Conservation (phyloP, 345 rosid species). For the Gossypium stocksii region DNA sequence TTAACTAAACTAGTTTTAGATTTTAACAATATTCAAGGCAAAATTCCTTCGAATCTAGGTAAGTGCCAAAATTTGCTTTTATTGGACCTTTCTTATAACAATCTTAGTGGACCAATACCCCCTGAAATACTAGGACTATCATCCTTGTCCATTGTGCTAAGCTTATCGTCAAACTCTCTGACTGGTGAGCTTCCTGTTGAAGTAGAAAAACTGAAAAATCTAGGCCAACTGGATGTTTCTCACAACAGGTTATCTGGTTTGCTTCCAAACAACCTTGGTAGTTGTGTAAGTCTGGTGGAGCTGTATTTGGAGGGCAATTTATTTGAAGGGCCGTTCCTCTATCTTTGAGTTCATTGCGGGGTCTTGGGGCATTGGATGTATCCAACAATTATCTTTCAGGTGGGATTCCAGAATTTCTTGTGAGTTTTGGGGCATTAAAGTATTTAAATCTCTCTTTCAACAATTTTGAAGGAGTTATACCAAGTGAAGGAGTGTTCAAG, state of each 20-base stretch:
- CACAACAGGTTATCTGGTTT: background rate
- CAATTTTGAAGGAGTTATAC: slow-evolving; percentile 21
- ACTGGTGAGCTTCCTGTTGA: background rate
- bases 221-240: background rate
- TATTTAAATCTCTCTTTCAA: slow-evolving; percentile 25
- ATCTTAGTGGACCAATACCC: too few relatives aligned
- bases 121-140: background rate
- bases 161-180: background rate
- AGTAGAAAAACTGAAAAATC: background rate
- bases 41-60: too few relatives aligned
- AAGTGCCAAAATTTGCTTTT: too few relatives aligned
- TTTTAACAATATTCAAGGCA: too few relatives aligned
- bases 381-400: slow-evolving; percentile 14
- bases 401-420: slow-evolving; percentile 5
- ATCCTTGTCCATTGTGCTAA: background rate
- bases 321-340: slow-evolving; percentile 11
- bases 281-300: background rate
- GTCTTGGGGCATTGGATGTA: background rate
- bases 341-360: background rate
- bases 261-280: slow-evolving; percentile 1
- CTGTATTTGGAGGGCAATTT: background rate
- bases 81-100: too few relatives aligned
- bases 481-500: slow-evolving; percentile 22
- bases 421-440: background rate
- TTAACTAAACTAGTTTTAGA: too few relatives aligned